phyloP scores from a whole-genome alignment of 345 rosid genomes.

The Lenwebbia sp. region DNA sequence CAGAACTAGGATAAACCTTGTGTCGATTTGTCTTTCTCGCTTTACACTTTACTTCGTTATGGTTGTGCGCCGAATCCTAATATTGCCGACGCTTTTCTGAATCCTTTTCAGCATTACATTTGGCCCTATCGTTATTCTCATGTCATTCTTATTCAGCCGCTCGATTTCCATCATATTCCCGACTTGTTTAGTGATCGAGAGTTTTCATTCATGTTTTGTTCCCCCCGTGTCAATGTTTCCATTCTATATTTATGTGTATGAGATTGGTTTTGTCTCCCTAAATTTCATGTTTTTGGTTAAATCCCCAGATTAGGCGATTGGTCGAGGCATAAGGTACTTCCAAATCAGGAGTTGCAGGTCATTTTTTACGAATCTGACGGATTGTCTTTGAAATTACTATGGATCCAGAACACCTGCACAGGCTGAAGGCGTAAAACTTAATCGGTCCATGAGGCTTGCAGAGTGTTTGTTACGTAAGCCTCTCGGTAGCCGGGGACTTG shows the following conservation, averaged over 20 bases:
- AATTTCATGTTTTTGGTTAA: background rate
- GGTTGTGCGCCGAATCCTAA: too few species aligned
- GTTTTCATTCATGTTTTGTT: background rate
- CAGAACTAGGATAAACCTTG: too few species aligned
- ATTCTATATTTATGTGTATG: background rate
- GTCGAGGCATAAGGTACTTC: background rate
- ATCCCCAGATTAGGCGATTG: background rate
- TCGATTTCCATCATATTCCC: too few species aligned
- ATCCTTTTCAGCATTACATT: too few species aligned
- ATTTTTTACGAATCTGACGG: background rate
- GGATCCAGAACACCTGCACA: rapidly evolving
- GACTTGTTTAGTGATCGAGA: background rate
- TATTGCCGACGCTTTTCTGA: too few species aligned
- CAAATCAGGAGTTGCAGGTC: background rate
- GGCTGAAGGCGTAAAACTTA: background rate
- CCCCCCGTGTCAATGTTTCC: background rate
- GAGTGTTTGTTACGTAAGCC: background rate
- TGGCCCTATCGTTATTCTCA: too few species aligned
- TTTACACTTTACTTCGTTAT: too few species aligned
- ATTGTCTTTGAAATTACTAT: background rate
- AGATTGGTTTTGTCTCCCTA: background rate
- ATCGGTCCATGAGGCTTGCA: background rate
- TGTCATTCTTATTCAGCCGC: too few species aligned
- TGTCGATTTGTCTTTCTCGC: too few species aligned
- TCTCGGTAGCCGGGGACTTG: background rate